phyloP scores from a whole-genome alignment of 2,329 filamentous ascomycete genomes.

The Exophiala aquamarina region DNA sequence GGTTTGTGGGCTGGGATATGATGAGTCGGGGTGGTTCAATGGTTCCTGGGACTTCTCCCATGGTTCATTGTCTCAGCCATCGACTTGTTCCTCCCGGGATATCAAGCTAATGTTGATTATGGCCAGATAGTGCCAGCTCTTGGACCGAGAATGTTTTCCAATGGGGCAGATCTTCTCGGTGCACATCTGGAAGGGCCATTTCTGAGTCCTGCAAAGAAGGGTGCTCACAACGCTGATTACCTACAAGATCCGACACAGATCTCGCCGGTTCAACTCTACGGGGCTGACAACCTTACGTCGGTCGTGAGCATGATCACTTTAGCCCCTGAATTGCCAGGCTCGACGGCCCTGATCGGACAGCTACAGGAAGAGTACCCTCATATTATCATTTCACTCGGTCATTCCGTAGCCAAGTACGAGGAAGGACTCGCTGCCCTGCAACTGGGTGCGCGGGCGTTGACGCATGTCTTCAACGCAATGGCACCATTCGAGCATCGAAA shows the following conservation, averaged over 20 bases:
- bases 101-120: too few species aligned
- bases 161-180: conserved; percentile 52
- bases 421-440: conserved; percentile 46
- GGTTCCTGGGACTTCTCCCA: too few species aligned
- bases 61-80: too few species aligned
- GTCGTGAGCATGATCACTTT: conserved; percentile 53
- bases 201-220: conserved; percentile 53
- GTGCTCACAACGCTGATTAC: conserved; percentile 51
- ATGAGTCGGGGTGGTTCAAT: too few species aligned
- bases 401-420: conserved; percentile 50
- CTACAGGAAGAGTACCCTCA: conserved; percentile 39
- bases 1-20: too few species aligned
- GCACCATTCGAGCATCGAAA: conserved; percentile 49
- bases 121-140: conserved; percentile 18
- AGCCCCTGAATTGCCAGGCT: conserved; percentile 51
- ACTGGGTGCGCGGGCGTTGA: conserved; percentile 53
- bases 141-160: conserved; percentile 34
- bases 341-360: conserved; percentile 41
- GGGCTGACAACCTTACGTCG: conserved; percentile 39
- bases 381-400: conserved; percentile 51
- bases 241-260: conserved; percentile 38
- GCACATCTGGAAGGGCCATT: conserved; percentile 60
- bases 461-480: conserved; percentile 59
- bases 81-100: background rate
- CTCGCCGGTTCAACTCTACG: conserved; percentile 44